Evolutionary conservation across 2,329 filamentous ascomycete species (phyloP), one percentile per base, ranked within the genome.

Genomic region (Calonectria naviculata): DNA sequence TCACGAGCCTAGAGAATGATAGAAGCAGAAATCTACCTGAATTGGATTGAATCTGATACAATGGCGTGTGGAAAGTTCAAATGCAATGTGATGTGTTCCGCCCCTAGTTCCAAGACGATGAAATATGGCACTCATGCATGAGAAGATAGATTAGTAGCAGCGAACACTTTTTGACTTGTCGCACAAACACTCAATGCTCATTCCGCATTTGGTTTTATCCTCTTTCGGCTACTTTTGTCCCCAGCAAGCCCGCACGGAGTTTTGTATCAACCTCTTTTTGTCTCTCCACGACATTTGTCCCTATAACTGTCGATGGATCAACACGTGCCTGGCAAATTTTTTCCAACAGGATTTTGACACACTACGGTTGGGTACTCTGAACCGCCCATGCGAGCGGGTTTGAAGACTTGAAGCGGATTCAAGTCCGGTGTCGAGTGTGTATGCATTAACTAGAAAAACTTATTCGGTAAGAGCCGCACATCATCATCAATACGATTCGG

Each of bases 1-100:
- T 38, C 58, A 70, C 63, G 63, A 66, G 63, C 47, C 63, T 66
- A 63, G 63, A 62, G 56, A 70, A 70, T 63, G 56, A 66, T 31
- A 63, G 63, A 56, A 66, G 68, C 42, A 63, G 46, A 69, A 44
- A 58, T 64, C 49, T 41, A 65, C 41, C 19, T 56, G 34, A 42
- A 38, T 41, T 41, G 41, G 36, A 46, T 56, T 34, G 29, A 56
- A 26, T 44, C 13, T 49, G 28, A 34, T 34, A 36, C 34, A 36
- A 36, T 9, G 15, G 34, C 15, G 10, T 12, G 34, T 13, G 15
- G 15, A 36, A 36, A 36, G 34, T 36, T 36, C 34, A 9, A 6
- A 36, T 36, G 9, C 9, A 36, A 36, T 36, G 34, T 36, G 34
- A 36, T 13, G 12, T 47, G 13, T 38, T n/a, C n/a, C n/a, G n/a